A percentile compares a stretch with the other conserved stretches of the same genome.
Conservation (phyloP, 2,329 filamentous ascomycete species). For the Ophiostoma tasmaniense region DNA sequence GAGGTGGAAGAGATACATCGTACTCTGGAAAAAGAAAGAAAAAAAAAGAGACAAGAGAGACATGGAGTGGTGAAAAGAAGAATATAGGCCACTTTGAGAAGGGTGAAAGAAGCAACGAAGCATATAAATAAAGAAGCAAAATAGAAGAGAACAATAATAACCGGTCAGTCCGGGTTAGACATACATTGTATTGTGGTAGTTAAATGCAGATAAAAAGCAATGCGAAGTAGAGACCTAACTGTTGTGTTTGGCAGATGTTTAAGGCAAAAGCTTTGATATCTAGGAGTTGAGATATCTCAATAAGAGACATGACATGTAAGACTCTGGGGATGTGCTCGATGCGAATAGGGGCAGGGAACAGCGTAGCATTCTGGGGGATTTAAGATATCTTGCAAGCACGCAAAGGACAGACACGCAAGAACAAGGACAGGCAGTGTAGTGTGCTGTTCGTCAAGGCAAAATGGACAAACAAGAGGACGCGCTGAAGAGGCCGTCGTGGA, state of each 20-base stretch:
- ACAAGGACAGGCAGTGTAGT: not conserved
- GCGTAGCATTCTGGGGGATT: not conserved
- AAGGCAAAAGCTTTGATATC: not conserved
- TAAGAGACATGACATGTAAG: not conserved
- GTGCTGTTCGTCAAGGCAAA: not conserved
- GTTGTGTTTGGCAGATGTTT: not conserved
- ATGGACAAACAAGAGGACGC: not conserved
- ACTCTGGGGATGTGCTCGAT: not conserved
- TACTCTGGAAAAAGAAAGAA: not conserved
- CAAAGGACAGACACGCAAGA: not conserved
- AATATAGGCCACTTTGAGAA: not conserved
- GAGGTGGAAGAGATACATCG: not conserved
- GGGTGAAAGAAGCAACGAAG: not conserved
- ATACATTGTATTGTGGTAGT: not conserved
- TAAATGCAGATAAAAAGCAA: not conserved
- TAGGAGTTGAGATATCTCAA: not conserved
- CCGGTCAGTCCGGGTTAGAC: not conserved
- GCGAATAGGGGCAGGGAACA: not conserved
- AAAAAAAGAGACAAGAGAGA: not conserved
- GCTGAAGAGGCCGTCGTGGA: not conserved
- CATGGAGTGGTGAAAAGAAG: not conserved
- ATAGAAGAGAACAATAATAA: not conserved
- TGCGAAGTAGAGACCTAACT: not conserved
- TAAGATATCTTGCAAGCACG: not conserved
- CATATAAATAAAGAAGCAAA: not conserved